These are phyloP conservation scores for Xylariales sp. DNA, from an alignment of 2,329 filamentous ascomycete genomes.

Conservation along the genomic window DNA sequence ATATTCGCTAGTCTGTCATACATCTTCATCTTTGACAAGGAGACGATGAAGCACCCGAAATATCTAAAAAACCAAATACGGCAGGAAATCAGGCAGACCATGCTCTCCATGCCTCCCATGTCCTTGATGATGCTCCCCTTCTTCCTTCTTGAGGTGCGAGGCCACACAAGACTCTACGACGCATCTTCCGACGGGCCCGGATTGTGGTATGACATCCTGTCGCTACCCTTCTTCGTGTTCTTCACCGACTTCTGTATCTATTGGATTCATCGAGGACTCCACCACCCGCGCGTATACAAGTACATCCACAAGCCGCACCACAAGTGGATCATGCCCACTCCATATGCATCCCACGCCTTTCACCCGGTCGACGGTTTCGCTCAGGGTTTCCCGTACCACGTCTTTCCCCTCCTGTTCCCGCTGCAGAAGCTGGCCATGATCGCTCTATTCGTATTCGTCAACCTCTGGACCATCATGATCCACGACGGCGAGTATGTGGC, in stretches of 20 bases:
- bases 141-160: slow-evolving; percentile 79
- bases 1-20: slow-evolving; percentile 79
- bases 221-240: slow-evolving; percentile 76
- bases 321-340: slow-evolving; percentile 99
- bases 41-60: slow-evolving; percentile 82
- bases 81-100: slow-evolving; percentile 79
- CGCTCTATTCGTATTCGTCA: slow-evolving; percentile 82
- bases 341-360: slow-evolving; percentile 89
- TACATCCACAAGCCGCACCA: slow-evolving; percentile 93
- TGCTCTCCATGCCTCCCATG: slow-evolving; percentile 75
- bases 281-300: slow-evolving; percentile 76
- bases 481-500: slow-evolving; percentile 93
- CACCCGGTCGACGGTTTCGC: slow-evolving; percentile 88
- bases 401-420: slow-evolving; percentile 90
- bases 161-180: slow-evolving; percentile 85
- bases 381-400: slow-evolving; percentile 85
- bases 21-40: slow-evolving; percentile 85
- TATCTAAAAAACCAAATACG: slow-evolving; percentile 91
- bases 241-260: slow-evolving; percentile 79
- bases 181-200: slow-evolving; percentile 70
- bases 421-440: slow-evolving; percentile 89
- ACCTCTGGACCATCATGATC: slow-evolving; percentile 96
- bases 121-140: slow-evolving; percentile 73
- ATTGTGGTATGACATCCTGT: slow-evolving; percentile 69
- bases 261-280: slow-evolving; percentile 71